Evolutionary conservation across 352 stramenopile species (phyloP).

Genomic region (Phytopythium boreale): DNA sequence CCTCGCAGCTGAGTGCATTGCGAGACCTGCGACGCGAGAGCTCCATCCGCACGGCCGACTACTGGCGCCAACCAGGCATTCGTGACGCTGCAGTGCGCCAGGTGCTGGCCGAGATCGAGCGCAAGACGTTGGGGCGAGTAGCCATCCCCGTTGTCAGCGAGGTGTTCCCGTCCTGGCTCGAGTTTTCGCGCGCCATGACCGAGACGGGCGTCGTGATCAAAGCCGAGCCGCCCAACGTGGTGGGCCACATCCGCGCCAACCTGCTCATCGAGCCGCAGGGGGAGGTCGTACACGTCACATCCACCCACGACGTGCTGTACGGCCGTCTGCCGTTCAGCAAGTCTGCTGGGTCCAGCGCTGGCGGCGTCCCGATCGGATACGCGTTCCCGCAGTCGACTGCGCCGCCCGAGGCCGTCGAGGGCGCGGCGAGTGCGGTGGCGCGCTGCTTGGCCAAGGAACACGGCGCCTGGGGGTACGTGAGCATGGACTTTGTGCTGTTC

Average conservation of each 20-base stretch:
- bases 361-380: constrained; percentile 34
- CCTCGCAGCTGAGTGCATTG: constrained; percentile 54
- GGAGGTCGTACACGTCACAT: constrained; percentile 49
- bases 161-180: constrained; percentile 59
- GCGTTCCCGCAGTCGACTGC: constrained; percentile 78
- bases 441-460: constrained; percentile 30
- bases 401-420: constrained; percentile 70
- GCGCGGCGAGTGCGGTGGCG: constrained; percentile 52
- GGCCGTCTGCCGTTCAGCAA: neutral
- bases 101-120: constrained; percentile 58
- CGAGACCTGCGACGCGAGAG: constrained; percentile 62
- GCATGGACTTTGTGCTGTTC: constrained; percentile 78
- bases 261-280: constrained; percentile 70
- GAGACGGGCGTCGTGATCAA: constrained; percentile 83
- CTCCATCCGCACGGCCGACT: constrained; percentile 37
- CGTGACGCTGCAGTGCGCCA: constrained; percentile 54
- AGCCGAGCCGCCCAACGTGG: constrained; percentile 38
- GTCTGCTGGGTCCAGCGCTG: neutral
- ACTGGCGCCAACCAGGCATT: constrained; percentile 65
- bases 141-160: constrained; percentile 33
- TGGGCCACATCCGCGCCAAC: constrained; percentile 60
- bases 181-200: constrained; percentile 50
- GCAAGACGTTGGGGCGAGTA: constrained; percentile 25
- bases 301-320: constrained; percentile 60
- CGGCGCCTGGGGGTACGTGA: constrained; percentile 78